Conservation (phyloP, 1,284 basidiomycete species). For the Athelia psychrophila region DNA sequence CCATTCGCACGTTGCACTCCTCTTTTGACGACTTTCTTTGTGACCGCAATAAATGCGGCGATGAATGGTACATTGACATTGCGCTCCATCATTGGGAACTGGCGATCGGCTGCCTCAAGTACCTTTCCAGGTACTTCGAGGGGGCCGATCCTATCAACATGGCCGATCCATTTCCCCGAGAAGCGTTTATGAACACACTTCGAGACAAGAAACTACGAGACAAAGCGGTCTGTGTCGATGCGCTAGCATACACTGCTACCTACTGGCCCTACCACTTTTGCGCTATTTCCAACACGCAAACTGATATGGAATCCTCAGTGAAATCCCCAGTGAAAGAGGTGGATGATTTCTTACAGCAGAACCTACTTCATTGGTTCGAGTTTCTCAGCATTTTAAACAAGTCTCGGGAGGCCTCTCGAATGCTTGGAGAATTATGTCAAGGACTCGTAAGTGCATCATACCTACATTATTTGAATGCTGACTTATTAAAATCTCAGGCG, state of each 20-base stretch:
- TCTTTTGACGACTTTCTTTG: slow-evolving; percentile 30
- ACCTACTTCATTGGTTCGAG: slow-evolving; percentile 30
- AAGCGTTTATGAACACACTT: too few species aligned
- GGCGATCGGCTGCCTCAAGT: too few species aligned
- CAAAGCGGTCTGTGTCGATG: slow-evolving; percentile 14
- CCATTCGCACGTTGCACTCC: slow-evolving; percentile 28
- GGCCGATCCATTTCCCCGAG: too few species aligned
- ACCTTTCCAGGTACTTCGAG: too few species aligned
- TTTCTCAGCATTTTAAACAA: slow-evolving; percentile 24
- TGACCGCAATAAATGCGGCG: slow-evolving; percentile 21
- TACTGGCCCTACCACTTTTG: slow-evolving; percentile 28
- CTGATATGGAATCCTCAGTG: slow-evolving; percentile 13
- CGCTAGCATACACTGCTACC: slow-evolving; percentile 19
- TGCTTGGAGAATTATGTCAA: slow-evolving; percentile 20
- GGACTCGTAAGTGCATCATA: slow-evolving; percentile 23
- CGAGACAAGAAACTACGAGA: slow-evolving; percentile 8
- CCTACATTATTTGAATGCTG: too few species aligned
- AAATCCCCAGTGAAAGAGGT: too few species aligned
- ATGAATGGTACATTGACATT: slow-evolving; percentile 27
- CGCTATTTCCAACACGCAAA: slow-evolving; percentile 1
- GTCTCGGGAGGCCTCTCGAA: slow-evolving; percentile 28
- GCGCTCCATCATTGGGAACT: too few species aligned
- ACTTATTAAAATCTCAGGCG: too few species aligned
- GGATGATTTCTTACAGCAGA: slow-evolving; percentile 14
- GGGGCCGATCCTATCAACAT: too few species aligned